A percentile compares a stretch with the other conserved stretches of the same genome.
Conservation (phyloP, 192 early-diverging fungal genomes). For the Obelidium mucronatum region DNA sequence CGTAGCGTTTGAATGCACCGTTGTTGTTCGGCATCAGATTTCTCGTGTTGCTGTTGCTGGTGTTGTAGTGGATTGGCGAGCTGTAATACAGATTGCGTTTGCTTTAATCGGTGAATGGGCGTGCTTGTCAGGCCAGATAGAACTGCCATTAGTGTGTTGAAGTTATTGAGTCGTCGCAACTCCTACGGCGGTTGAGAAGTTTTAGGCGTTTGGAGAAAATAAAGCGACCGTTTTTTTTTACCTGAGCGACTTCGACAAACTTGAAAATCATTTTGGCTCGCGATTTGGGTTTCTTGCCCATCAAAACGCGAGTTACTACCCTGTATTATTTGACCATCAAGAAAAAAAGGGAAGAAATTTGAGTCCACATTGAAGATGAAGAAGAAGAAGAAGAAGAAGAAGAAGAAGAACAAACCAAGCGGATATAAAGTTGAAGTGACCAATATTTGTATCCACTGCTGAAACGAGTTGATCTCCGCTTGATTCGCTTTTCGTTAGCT, state of each 20-base stretch:
- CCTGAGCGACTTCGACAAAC: slow-evolving; percentile 75
- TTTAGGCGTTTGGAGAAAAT: too few species aligned
- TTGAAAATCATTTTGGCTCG: slow-evolving; percentile 71
- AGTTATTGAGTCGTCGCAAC: slow-evolving; percentile 72
- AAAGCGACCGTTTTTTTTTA: too few species aligned
- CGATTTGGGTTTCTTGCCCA: slow-evolving; percentile 64
- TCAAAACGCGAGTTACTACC: slow-evolving; percentile 73
- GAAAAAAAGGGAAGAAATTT: too few species aligned
- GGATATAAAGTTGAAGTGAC: slow-evolving; percentile 78
- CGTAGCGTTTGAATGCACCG: slow-evolving; percentile 28
- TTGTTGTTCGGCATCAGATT: not conserved
- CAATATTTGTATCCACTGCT: slow-evolving; percentile 65
- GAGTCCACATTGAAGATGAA: too few species aligned
- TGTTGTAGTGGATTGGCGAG: slow-evolving; percentile 44
- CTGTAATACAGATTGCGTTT: slow-evolving; percentile 65
- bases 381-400: too few species aligned
- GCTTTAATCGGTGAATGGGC: slow-evolving; percentile 66
- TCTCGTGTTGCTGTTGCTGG: not conserved
- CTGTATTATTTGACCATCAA: slow-evolving; percentile 37
- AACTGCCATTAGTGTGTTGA: slow-evolving; percentile 80
- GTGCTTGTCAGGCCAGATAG: slow-evolving; percentile 73
- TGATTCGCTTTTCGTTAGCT: not conserved
- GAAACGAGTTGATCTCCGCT: slow-evolving; percentile 34
- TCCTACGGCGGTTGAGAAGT: slow-evolving; percentile 45
- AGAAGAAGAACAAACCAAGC: too few species aligned